Evolutionary conservation across 2,329 filamentous ascomycete species (phyloP).

Genomic region (Chrysoporthe cubensis): DNA sequence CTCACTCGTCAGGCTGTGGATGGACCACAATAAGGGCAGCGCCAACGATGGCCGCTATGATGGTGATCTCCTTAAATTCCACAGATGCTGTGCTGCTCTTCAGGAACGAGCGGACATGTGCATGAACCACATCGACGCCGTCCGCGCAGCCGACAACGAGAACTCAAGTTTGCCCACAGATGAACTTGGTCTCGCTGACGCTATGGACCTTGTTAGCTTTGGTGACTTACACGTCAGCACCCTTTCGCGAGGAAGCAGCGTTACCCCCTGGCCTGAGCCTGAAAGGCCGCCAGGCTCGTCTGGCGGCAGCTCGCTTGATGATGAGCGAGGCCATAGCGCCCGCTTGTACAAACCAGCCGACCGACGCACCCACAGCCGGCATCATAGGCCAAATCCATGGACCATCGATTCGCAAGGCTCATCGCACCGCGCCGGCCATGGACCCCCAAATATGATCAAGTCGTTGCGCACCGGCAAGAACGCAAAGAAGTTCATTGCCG

Average conservation of each 20-base stretch:
- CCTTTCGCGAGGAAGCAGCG: constrained; percentile 41
- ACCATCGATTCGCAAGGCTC: not conserved
- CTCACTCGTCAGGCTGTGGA: constrained; percentile 79
- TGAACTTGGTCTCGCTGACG: constrained; percentile 45
- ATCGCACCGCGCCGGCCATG: constrained; percentile 7
- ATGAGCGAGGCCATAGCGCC: constrained; percentile 36
- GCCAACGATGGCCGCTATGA: constrained; percentile 45
- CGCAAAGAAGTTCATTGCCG: constrained; percentile 47
- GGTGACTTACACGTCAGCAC: constrained; percentile 40
- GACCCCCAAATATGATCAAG: constrained; percentile 18
- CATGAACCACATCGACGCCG: constrained; percentile 52
- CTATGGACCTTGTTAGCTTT: constrained; percentile 49
- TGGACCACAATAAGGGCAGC: constrained; percentile 54
- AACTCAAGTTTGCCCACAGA: constrained; percentile 37
- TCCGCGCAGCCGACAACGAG: constrained; percentile 45
- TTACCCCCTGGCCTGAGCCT: constrained; percentile 40
- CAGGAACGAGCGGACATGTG: constrained; percentile 57
- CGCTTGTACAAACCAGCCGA: constrained; percentile 18
- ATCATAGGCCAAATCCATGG: constrained; percentile 5
- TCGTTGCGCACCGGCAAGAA: constrained; percentile 43
- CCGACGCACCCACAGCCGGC: constrained; percentile 19
- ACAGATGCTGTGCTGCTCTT: constrained; percentile 53
- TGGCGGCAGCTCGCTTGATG: constrained; percentile 50
- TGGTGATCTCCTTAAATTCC: constrained; percentile 59
- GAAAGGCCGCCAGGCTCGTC: constrained; percentile 53